Conservation (phyloP, 805 yeast species). For the Ogataea minuta region DNA sequence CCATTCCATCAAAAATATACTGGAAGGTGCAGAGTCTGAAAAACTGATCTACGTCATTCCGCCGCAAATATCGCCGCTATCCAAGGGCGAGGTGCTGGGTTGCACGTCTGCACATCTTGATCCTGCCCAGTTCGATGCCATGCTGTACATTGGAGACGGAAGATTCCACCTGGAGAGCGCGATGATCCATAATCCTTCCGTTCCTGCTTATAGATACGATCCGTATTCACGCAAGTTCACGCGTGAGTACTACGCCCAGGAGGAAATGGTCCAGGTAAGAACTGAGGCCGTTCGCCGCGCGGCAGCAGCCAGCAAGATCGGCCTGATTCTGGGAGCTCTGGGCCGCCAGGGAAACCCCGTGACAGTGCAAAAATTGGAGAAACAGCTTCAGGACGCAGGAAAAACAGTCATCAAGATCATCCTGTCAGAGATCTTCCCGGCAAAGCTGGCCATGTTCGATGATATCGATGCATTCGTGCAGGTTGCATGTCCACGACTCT, state of each 20-base stretch:
- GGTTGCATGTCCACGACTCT: conserved; percentile 94
- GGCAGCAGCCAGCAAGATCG: conserved; percentile 58
- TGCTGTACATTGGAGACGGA: conserved; percentile 95
- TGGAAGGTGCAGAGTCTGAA: conserved; percentile 39
- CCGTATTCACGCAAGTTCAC: conserved; percentile 94
- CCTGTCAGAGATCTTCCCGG: conserved; percentile 90
- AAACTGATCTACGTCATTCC: conserved; percentile 64
- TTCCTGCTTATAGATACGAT: conserved; percentile 92
- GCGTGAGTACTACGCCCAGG: conserved; percentile 81
- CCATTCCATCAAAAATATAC: conserved; percentile 66
- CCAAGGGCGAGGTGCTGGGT: conserved; percentile 94
- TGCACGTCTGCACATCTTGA: conserved; percentile 88
- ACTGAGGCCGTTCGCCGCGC: conserved; percentile 72
- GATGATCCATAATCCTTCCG: conserved; percentile 93
- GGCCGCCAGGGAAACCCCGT: conserved; percentile 92
- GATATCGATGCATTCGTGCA: conserved; percentile 94
- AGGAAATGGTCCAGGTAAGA: conserved; percentile 73
- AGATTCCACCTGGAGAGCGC: conserved; percentile 93
- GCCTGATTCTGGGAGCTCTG: conserved; percentile 85
- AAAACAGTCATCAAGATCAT: conserved; percentile 76
- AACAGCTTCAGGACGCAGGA: conserved; percentile 50
- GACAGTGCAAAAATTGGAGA: conserved; percentile 68
- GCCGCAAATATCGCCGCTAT: conserved; percentile 89
- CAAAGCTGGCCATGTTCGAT: conserved; percentile 85
- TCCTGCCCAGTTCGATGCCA: conserved; percentile 62